These are phyloP conservation scores for Beauveria pseudobassiana DNA, from an alignment of 2,329 filamentous ascomycete species.

Conservation along the genomic window DNA sequence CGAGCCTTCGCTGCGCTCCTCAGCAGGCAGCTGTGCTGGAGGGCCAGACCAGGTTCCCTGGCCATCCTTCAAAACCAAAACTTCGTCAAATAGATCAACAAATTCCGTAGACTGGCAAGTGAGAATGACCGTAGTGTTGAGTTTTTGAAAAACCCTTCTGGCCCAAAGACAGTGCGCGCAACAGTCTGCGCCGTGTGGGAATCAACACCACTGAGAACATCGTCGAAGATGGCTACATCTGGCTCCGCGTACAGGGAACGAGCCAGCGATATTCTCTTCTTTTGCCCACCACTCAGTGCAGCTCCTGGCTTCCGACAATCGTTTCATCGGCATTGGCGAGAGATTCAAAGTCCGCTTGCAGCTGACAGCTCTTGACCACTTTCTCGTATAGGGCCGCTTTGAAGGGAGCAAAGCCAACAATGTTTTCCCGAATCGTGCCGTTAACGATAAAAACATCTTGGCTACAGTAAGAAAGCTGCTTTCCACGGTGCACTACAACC, in stretches of 20 bases:
- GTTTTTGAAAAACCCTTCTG: background rate
- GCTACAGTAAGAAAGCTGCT: slow-evolving; percentile 15
- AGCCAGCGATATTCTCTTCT: slow-evolving; percentile 21
- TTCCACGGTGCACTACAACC: background rate
- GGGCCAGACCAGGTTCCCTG: background rate
- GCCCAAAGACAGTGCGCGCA: background rate
- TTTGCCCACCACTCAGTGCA: slow-evolving; percentile 28
- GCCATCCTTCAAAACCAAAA: background rate
- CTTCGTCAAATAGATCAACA: background rate
- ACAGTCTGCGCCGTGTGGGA: slow-evolving; percentile 23
- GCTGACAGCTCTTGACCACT: slow-evolving; percentile 18
- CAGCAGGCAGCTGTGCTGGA: background rate
- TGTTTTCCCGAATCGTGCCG: slow-evolving; percentile 19
- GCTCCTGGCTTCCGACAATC: slow-evolving; percentile 25
- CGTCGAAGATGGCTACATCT: slow-evolving; percentile 24
- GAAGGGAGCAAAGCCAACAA: slow-evolving; percentile 17
- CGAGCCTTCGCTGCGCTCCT: background rate
- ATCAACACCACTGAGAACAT: slow-evolving; percentile 23
- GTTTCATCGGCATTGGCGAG: slow-evolving; percentile 25
- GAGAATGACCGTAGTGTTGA: background rate
- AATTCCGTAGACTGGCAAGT: background rate
- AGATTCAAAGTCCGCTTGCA: slow-evolving; percentile 5
- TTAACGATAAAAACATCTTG: slow-evolving; percentile 19
- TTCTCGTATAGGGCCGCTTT: slow-evolving; percentile 17
- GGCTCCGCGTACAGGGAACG: slow-evolving; percentile 18